These are phyloP conservation scores for Solanum phureja DNA, from an alignment of 257 asterid species.

Conservation along the genomic window DNA sequence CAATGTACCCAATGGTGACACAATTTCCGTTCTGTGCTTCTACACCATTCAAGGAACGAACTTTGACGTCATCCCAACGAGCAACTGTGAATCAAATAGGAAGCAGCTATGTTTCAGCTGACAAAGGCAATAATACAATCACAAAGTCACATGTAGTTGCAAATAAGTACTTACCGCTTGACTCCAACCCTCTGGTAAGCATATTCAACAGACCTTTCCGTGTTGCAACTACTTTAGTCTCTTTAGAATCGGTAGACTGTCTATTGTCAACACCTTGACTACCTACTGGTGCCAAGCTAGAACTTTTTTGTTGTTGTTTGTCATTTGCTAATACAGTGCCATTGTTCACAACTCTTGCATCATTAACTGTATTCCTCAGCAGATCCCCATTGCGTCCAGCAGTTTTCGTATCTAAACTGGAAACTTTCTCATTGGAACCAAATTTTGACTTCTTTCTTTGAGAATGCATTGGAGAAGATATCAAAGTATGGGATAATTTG, in stretches of 20 bases:
- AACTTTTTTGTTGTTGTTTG: conserved; percentile 10
- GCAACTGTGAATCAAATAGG: conserved; percentile 46
- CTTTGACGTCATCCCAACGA: conserved; percentile 59
- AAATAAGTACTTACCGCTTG: conserved; percentile 29
- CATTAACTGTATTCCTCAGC: conserved; percentile 10
- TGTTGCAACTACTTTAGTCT: conserved; percentile 7
- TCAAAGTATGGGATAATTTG: conserved; percentile 11
- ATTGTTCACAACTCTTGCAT: conserved; percentile 22
- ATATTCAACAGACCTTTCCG: conserved; percentile 32
- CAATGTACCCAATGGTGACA: conserved; percentile 60
- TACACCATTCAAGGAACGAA: conserved; percentile 14
- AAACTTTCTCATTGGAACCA: conserved; percentile 16
- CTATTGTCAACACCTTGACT: conserved; percentile 8
- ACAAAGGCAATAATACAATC: neutral
- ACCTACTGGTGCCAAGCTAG: neutral
- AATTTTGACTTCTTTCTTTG: conserved; percentile 9
- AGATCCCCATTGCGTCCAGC: conserved; percentile 1
- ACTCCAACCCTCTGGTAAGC: conserved; percentile 62
- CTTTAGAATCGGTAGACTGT: conserved; percentile 13
- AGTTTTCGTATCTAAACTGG: conserved; percentile 10
- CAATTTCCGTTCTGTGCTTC: conserved; percentile 17
- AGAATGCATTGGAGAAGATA: neutral
- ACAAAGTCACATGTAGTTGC: neutral
- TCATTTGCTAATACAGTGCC: conserved; percentile 22
- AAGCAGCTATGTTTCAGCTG: neutral